These are phyloP conservation scores for Bifiguratus adelaidae DNA, from an alignment of 192 early-diverging fungal genomes.

Conservation along the genomic window DNA sequence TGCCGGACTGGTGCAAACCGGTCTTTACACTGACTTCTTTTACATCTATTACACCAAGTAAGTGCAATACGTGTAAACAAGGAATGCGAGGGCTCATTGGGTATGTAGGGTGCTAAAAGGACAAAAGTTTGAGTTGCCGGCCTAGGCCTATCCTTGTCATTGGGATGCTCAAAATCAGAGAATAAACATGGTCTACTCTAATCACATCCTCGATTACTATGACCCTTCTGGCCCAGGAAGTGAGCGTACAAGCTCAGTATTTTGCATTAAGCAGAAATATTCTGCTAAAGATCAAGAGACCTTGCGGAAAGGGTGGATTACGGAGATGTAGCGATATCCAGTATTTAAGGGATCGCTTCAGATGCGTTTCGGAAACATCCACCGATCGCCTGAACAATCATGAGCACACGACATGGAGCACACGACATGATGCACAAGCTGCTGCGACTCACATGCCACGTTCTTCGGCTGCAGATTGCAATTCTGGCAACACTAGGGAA, in stretches of 20 bases:
- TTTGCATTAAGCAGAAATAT: constrained; percentile 42
- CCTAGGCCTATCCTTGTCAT: background rate
- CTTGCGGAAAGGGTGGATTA: constrained; percentile 18
- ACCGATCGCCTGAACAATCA: constrained; percentile 20
- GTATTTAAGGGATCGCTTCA: constrained; percentile 28
- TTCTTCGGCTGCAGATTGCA: constrained; percentile 35
- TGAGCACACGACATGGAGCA: background rate
- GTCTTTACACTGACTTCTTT: constrained; percentile 95
- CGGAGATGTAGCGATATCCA: constrained; percentile 29
- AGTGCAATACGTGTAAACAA: background rate
- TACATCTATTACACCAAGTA: constrained; percentile 87
- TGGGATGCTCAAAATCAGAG: too few relatives aligned
- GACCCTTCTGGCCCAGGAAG: too few relatives aligned
- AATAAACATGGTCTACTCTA: too few relatives aligned
- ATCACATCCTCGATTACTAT: too few relatives aligned
- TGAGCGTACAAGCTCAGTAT: too few relatives aligned
- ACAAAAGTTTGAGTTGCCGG: constrained; percentile 57
- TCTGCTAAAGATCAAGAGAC: constrained; percentile 34
- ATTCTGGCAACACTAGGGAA: constrained; percentile 16
- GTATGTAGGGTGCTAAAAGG: constrained; percentile 51
- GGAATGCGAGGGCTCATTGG: background rate
- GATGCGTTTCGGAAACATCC: constrained; percentile 18
- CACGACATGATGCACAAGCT: background rate
- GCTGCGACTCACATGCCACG: constrained; percentile 29
- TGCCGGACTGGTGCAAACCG: constrained; percentile 90